Base-by-base conservation (phyloP, 164 flowering plant species). In the Aristolochia fimbriata region DNA sequence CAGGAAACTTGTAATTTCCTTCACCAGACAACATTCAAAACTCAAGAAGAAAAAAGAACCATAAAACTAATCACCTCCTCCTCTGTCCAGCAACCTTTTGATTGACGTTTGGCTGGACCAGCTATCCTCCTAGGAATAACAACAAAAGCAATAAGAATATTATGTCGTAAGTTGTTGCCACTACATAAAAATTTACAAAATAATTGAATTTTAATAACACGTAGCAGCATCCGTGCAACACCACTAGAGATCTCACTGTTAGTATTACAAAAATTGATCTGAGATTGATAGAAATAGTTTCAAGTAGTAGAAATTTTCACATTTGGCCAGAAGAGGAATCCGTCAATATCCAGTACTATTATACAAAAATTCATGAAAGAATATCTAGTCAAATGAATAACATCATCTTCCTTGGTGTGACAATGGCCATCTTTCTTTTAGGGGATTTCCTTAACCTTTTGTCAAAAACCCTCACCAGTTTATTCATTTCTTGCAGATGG, bases 41-140 rank as follows among this genome's bases (percentile, higher is more conserved):
- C 10, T 15, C 24, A 0, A 6, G 4, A 20, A 10, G 1, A 15
- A 5, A 9, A 15, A 13, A 25, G 23, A 47, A 23, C 14, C 20
- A n/a, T 58, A 21, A 22, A 60, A 41, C 16, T 21, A 65, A 77
- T 59, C 15, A 79, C 90, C 81, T 80, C 86, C 64, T 74, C 67
- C 55, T 65, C 70, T 20, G 87, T 82, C 91, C 87, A 85, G 60
- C 84, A 81, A 55, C 84, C 87, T 57, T 73, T 77, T 21, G 80
- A 74, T 4, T 85, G 75, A 12, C 87, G 83, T 68, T 76, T 77
- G 15, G 74, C 67, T 33, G 82, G 83, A 65, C 81, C 79, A 55
- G 57, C 59, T 20, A 59, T 65, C 72, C 83, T 79, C 70, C 76
- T 77, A 37, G 24, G 61, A 58, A 55, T 23, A 20, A 47, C 15